Evolutionary conservation across 2,329 filamentous ascomycete species (phyloP), one percentile per base, ranked within the genome.

Genomic region (Endocalyx cinctus): DNA sequence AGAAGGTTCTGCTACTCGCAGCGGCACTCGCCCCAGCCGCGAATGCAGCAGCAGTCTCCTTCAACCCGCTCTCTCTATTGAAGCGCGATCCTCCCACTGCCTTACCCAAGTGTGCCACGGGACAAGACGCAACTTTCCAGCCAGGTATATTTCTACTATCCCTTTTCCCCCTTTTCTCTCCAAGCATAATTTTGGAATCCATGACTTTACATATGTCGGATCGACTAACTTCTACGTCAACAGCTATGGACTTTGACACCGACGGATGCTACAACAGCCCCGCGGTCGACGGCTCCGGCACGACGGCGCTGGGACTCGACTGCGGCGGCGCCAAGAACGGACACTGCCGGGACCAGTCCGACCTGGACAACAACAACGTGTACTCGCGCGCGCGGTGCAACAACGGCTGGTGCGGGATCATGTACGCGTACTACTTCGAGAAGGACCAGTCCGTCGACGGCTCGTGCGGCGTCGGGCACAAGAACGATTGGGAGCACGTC

Each of bases 361-460:
- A 53, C 31, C 49, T 62, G 13, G 41, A 46, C 13, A 53, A 59
- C 34, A 52, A 49, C 43, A 59, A 65, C 46, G 57, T 62, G 29
- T 64, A 63, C 49, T 50, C 50, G 6, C 60, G 62, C 5, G 40
- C 48, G 37, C 54, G 57, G 4, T 65, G 62, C 51, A 65, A 64
- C 46, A 52, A 49, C 38, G 54, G 54, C 42, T 65, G 60, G 60
- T 66, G 62, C 47, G 48, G 52, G 11, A 51, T 58, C 43, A 27
- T 63, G 8, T 64, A 65, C 48, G 60, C 51, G 35, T 63, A 64
- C 50, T 65, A 63, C 48, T 63, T 64, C 30, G 60, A 63, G 34
- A 63, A 63, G 47, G 60, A 63, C 46, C 27, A 29, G 27, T 17
- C 27, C 2, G 47, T 52, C 6, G 41, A 47, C 13, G 32, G 46